Evolutionary conservation across 306 rosid species (phyloP), one percentile per base, ranked within the genome.

Genomic region (Crotalaria pallida): DNA sequence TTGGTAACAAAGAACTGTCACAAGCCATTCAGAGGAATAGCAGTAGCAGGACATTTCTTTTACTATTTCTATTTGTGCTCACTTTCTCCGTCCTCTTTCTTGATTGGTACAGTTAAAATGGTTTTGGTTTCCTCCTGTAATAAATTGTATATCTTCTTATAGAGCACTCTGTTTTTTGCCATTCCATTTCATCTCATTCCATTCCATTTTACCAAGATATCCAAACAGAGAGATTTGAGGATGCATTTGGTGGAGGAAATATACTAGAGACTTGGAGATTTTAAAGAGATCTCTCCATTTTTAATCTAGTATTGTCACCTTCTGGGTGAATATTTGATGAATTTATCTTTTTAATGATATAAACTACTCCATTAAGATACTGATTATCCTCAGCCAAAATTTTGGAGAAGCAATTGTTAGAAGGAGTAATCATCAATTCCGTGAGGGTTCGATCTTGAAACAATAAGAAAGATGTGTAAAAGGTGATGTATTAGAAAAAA

Each of bases 1-100:
- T 94, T 29, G 99, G 99, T 27, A 94, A 94, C 89, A 94, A 84
- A 76, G 97, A 94, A 77, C 89, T 94, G 47, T 76, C 96, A 41
- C 91, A 94, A 74, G 97, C 99, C 58, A 83, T 94, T 81, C 86
- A 83, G 75, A 58, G 97, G 79, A 94, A 90, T 79, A 87, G 83
- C 77, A 77, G 97, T 79, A 90, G 97, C 87, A 81, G 98, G 81
- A 94, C 97, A 58, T 94, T 88, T 79, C 96, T 94, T 74, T 31
- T 94, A 55, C 96, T 94, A 29, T 90, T 94, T 78, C 79, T 94
- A 3, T 87, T 90, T 85, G 97, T 87, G 53, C 89, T 90, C 61
- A 91, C 92, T 1, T 88, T 94, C 79, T 91, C 97, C 1, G 43
- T 91, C 71, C 59, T 94, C 58, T 94, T 94, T 80, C 99, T 91